Evolutionary conservation across 192 early-diverging fungal species (phyloP), one percentile per base, ranked within the genome.

Genomic region (Podila clonocystis): DNA sequence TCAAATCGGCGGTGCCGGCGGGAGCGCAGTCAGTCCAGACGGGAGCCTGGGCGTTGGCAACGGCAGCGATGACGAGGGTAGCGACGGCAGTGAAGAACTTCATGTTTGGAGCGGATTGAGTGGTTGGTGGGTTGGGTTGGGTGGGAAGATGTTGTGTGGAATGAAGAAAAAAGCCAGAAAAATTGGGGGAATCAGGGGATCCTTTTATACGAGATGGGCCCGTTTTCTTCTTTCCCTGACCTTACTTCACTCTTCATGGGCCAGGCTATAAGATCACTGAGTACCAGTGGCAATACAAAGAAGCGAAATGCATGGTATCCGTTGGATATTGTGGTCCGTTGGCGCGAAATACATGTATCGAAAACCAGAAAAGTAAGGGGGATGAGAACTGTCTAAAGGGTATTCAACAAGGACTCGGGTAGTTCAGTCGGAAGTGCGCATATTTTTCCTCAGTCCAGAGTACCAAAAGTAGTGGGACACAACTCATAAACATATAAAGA

Each of bases 41-140:
- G 58, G 73, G 63, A 68, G 68, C 73, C 74, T 89, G 86, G 64
- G 87, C 82, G 45, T 67, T 73, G 49, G 76, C 86, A 34, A 84
- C 58, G 17, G 70, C 65, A 58, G 84, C 65, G 24, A 83, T 65
- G 58, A 79, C 74, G 52, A 89, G 50, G 38, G 88, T 83, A 52
- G 83, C 84, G 55, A 87, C 24, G 62, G 84, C 86, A 65, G 85
- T 62, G 58, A 85, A 50, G 73, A 75, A 82, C 86, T 89, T 89
- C 83, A 85, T 77, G 26, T 59, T 17, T 49, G 58, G n/a, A 19
- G 36, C 9, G 36, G 26, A 4, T 62, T 67, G 66, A 0, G 26
- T 13, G 55, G 29, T 55, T 55, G 17, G 9, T 68, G 55, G 41
- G 31, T 9, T 28, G 26, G 6, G 6, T 24, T 62, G 49, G 3